phyloP scores from a whole-genome alignment of 306 rosid species.

The Hippophae gyantsensis region DNA sequence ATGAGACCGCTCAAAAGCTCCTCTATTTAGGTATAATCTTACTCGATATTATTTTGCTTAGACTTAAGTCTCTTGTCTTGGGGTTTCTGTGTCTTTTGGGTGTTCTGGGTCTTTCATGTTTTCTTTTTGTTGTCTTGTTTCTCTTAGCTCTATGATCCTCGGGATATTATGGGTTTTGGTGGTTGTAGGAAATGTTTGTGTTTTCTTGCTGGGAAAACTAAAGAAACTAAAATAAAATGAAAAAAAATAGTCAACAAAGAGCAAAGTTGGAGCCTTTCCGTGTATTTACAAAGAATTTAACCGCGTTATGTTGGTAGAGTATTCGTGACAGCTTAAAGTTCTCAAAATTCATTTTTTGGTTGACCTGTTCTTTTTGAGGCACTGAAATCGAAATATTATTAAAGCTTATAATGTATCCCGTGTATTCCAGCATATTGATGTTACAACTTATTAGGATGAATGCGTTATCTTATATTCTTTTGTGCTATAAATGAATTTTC shows the following conservation, averaged over 20 bases:
- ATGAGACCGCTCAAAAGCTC: conserved; percentile 75
- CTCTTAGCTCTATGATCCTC: conserved; percentile 19
- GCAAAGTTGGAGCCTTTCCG: conserved; percentile 4
- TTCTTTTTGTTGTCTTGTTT: conserved; percentile 2
- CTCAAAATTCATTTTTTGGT: too few species aligned
- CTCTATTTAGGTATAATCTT: conserved; percentile 25
- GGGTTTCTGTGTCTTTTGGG: conserved; percentile 9
- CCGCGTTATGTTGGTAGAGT: too few species aligned
- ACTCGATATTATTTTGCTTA: not conserved
- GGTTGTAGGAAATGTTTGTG: conserved; percentile 1
- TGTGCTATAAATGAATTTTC: too few species aligned
- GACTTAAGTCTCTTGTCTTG: not conserved
- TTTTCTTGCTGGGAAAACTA: conserved; percentile 1
- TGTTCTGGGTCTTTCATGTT: conserved; percentile 4
- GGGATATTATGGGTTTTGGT: conserved; percentile 20
- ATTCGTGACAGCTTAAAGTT: too few species aligned
- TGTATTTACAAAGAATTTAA: too few species aligned
- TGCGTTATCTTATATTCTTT: too few species aligned
- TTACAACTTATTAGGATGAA: too few species aligned
- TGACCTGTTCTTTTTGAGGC: too few species aligned
- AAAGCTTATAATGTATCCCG: too few species aligned
- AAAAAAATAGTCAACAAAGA: not conserved
- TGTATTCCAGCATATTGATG: too few species aligned
- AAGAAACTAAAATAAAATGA: conserved; percentile 2
- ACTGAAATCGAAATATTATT: too few species aligned